Evolutionary conservation across 805 yeast genomes (phyloP), one percentile per base, ranked within the genome.

Genomic region (Tetrapisispora fleetii): DNA sequence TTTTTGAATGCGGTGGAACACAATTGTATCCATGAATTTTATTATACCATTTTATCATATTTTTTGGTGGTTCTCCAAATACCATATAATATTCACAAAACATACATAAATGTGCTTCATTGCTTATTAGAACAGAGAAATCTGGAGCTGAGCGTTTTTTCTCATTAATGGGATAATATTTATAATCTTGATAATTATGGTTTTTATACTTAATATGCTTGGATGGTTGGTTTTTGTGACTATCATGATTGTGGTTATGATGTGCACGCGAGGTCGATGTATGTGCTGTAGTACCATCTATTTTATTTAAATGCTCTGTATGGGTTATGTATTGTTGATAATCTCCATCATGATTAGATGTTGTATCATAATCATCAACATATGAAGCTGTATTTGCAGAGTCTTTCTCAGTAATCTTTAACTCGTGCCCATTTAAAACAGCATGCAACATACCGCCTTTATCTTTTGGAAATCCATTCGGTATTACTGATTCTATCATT

Each of bases 71-170:
- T 41, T 60, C 62, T 1, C 81, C 80, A 58, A 69, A 77, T 1
- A 76, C 70, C 46, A 70, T 67, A 55, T 75, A 77, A 57, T 76
- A 77, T 53, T 76, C 79, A 59, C 81, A 77, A 47, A 77, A 70
- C 51, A 75, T 60, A 56, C 81, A 77, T 51, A 70, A 47, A 8
- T 62, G 62, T 13, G 52, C 48, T 28, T 54, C 52, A 11, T 54
- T 54, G 35, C 52, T 54, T 37, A 59, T 48, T 21, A 62, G 43
- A 2, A 54, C 53, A 13, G 62, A 55, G 42, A 60, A 59, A 41
- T 60, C 57, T 3, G 67, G 64, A 39, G 43, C 45, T 47, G 37
- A 14, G 45, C 47, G 14, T 40, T 28, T 24, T 32, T 40, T 22
- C 42, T 30, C 33, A 47, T 36, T 19, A 24, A 32, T 22, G 32